Evolutionary conservation across 768 basidiomycete species (phyloP).

Genomic region (Termitomyces titanicus): DNA sequence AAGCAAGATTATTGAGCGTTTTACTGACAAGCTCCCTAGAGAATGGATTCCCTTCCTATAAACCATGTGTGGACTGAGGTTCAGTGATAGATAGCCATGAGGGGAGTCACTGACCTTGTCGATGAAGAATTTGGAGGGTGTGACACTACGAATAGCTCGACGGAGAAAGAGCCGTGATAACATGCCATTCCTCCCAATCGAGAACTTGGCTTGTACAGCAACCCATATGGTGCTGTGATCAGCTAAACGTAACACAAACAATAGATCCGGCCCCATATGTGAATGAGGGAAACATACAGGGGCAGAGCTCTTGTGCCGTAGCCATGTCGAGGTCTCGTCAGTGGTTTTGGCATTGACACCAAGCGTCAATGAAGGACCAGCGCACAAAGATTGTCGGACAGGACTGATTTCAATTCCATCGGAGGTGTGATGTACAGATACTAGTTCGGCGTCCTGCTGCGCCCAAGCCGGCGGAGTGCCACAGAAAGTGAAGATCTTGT

Average conservation of each 20-base stretch:
- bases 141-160: conserved; percentile 39
- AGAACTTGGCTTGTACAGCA: conserved; percentile 38
- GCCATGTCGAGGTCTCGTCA: conserved; percentile 31
- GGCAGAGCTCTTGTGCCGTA: conserved; percentile 25
- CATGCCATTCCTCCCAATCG: conserved; percentile 26
- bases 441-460: conserved; percentile 31
- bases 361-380: conserved; percentile 34
- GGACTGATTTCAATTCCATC: conserved; percentile 25
- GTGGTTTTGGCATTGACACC: conserved; percentile 34
- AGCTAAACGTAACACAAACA: conserved; percentile 35
- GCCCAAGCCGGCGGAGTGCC: conserved; percentile 33
- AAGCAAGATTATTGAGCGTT: conserved; percentile 21
- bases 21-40: conserved; percentile 28
- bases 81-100: background rate
- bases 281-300: conserved; percentile 39
- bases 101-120: conserved; percentile 28
- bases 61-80: background rate
- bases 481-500: conserved; percentile 34
- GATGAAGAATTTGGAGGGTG: conserved; percentile 35
- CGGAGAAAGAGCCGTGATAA: conserved; percentile 28
- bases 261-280: conserved; percentile 39
- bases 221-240: conserved; percentile 38
- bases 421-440: conserved; percentile 27
- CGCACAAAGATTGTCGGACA: conserved; percentile 23
- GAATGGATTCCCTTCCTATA: conserved; percentile 32